phyloP scores from a whole-genome alignment of 176 grass and related monocot species.

The Elymus sibiricus region DNA sequence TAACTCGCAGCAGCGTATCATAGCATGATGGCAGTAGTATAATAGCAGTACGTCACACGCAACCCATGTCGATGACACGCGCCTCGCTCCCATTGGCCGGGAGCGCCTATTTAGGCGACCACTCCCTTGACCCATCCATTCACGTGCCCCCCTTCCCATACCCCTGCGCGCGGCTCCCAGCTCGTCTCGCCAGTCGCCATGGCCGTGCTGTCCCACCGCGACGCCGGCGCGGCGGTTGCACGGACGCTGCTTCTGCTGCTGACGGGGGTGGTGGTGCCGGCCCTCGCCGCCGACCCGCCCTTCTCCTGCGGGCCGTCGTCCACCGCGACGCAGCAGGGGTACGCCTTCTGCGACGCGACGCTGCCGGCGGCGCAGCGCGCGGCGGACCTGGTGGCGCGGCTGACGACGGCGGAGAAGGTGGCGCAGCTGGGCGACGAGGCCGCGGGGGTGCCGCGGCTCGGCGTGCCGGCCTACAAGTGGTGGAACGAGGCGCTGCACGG shows the following conservation, averaged over 20 bases:
- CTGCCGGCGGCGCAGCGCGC: constrained; percentile 26
- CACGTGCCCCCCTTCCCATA: not conserved
- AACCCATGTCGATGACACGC: not conserved
- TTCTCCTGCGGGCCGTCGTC: constrained; percentile 52
- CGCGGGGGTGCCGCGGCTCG: constrained; percentile 35
- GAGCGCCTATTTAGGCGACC: not conserved
- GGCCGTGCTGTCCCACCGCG: not conserved
- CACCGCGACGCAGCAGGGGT: not conserved
- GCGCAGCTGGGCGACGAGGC: constrained; percentile 52
- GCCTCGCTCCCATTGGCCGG: not conserved
- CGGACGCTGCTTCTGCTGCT: not conserved
- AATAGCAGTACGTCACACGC: not conserved
- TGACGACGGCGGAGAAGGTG: constrained; percentile 60
- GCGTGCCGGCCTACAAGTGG: constrained; percentile 67
- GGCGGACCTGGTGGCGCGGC: constrained; percentile 49
- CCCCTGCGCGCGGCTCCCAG: not conserved
- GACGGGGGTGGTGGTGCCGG: not conserved
- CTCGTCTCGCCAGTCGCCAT: constrained; percentile 13
- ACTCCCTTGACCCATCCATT: not conserved
- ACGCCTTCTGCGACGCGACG: constrained; percentile 45
- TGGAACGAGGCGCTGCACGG: constrained; percentile 82
- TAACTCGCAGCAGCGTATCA: not conserved
- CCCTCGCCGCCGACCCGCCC: not conserved
- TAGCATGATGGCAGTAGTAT: not conserved
- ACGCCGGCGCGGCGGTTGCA: not conserved